A percentile compares a stretch with the other conserved stretches of the same genome.
Conservation (phyloP, 768 basidiomycete genomes). For the Gymnopilus dilepis region DNA sequence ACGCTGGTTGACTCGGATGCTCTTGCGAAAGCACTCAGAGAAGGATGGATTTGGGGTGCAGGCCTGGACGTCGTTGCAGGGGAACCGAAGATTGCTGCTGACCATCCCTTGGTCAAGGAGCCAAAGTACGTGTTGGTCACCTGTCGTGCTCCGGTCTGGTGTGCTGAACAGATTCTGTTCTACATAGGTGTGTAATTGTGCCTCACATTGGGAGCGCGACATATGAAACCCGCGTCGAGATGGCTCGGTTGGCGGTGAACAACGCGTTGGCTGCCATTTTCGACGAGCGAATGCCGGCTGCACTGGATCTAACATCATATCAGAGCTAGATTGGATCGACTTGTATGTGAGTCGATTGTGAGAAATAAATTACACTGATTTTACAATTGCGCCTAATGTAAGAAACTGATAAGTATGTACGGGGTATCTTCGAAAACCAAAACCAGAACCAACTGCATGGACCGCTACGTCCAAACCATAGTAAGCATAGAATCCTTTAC, state of each 20-base stretch:
- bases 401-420: not conserved
- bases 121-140: constrained; percentile 53
- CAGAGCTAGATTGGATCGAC: not conserved
- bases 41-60: constrained; percentile 88
- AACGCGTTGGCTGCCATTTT: constrained; percentile 68
- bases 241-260: constrained; percentile 77
- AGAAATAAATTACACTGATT: not conserved
- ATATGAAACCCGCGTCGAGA: constrained; percentile 78
- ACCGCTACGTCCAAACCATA: too few relatives aligned
- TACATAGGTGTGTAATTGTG: constrained; percentile 79
- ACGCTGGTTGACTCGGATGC: constrained; percentile 91
- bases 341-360: not conserved
- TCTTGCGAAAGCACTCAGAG: constrained; percentile 76
- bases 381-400: not conserved
- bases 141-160: not conserved
- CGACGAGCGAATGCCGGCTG: constrained; percentile 60
- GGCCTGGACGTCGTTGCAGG: constrained; percentile 95
- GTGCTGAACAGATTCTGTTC: not conserved
- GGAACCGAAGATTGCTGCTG: constrained; percentile 74
- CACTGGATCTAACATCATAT: constrained; percentile 32
- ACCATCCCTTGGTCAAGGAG: constrained; percentile 83
- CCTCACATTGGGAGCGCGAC: constrained; percentile 95
- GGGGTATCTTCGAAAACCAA: not conserved
- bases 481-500: not conserved
- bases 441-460: not conserved